A percentile compares a stretch with the other conserved stretches of the same genome.
Evolutionary conservation across 116 monocot species (phyloP).

Genomic region (Posidonia oceanica): DNA sequence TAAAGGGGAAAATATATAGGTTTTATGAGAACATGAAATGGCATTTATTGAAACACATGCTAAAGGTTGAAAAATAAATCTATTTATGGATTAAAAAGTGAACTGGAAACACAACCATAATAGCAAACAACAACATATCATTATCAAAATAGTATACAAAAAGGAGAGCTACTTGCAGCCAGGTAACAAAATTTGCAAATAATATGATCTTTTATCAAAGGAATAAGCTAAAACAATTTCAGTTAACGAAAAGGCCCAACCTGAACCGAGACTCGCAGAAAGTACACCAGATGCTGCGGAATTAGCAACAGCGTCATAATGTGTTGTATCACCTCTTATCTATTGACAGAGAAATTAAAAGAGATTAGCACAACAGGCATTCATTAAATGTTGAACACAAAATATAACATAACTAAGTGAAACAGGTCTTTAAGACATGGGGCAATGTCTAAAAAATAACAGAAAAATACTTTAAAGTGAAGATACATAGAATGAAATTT

Average conservation of each 20-base stretch:
- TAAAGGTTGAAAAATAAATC: background rate
- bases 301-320: slow-evolving; percentile 99
- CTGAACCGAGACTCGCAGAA: slow-evolving; percentile 72
- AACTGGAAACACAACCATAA: too few relatives aligned
- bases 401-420: too few relatives aligned
- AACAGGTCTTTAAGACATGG: too few relatives aligned
- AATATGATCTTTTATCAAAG: too few relatives aligned
- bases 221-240: background rate
- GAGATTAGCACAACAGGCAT: too few relatives aligned
- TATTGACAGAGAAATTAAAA: slow-evolving; percentile 13
- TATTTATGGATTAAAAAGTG: background rate
- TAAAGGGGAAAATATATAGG: too few relatives aligned
- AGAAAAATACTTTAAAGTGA: background rate
- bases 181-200: too few relatives aligned
- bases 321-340: slow-evolving; percentile 97
- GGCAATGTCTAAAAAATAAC: background rate
- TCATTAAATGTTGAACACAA: background rate
- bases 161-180: too few relatives aligned
- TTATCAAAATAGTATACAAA: too few relatives aligned
- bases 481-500: too few relatives aligned
- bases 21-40: too few relatives aligned
- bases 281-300: slow-evolving; percentile 94
- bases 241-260: slow-evolving; percentile 14
- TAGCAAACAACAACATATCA: too few relatives aligned
- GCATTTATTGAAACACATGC: background rate